Evolutionary conservation across 441 rosid genomes (phyloP).

Genomic region (Kokia cookei): DNA sequence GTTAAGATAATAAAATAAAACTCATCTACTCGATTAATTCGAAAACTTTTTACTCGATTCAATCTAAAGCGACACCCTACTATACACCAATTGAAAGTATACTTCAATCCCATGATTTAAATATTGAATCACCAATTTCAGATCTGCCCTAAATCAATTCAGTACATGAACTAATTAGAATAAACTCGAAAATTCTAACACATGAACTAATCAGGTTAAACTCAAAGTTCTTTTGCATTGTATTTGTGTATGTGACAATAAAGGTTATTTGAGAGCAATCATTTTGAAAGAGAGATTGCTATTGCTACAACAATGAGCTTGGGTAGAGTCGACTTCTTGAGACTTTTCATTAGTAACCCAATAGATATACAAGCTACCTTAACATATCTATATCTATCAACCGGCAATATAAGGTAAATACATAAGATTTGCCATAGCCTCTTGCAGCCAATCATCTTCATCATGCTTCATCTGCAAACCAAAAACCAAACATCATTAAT

Average conservation of each 20-base stretch:
- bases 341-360: neutral
- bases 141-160: no score
- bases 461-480: constrained; percentile 54
- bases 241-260: neutral
- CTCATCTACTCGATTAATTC: no score
- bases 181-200: no score
- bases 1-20: no score
- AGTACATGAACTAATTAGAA: no score
- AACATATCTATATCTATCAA: neutral
- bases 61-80: no score
- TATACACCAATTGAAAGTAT: no score
- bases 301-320: neutral
- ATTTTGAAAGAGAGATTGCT: neutral
- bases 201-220: neutral
- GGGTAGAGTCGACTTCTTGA: neutral
- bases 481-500: neutral
- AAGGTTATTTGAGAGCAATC: neutral
- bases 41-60: no score
- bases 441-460: constrained; percentile 73
- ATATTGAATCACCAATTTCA: no score
- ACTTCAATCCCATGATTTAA: no score
- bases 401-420: constrained; percentile 46
- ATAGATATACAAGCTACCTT: neutral
- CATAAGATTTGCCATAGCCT: constrained; percentile 69
- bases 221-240: neutral